A percentile compares a stretch with the other conserved stretches of the same genome.
Conservation (phyloP, 257 asterid genomes). For the Euphrasia confusa region DNA sequence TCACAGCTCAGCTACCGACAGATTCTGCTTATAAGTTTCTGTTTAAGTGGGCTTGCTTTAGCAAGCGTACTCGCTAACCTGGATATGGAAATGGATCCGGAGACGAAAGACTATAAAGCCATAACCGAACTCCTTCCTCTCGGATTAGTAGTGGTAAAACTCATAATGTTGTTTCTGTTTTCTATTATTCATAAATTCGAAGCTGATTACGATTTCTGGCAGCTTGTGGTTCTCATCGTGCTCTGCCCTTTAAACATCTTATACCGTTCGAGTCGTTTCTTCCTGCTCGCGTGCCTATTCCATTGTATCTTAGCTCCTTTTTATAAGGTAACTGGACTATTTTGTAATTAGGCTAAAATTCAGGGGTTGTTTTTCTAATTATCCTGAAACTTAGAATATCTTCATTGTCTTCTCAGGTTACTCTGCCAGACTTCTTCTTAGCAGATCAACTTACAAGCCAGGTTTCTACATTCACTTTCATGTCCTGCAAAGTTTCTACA, state of each 20-base stretch:
- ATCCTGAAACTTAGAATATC: background rate
- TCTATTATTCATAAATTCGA: background rate
- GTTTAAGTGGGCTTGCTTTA: constrained; percentile 40
- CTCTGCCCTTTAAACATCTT: constrained; percentile 55
- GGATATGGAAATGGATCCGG: constrained; percentile 58
- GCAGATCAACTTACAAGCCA: constrained; percentile 68
- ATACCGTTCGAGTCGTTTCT: constrained; percentile 53
- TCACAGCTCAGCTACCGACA: constrained; percentile 25
- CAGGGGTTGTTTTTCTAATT: background rate
- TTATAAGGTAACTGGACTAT: constrained; percentile 34
- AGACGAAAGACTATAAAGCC: constrained; percentile 37
- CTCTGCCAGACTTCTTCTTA: constrained; percentile 39
- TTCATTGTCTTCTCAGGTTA: constrained; percentile 23
- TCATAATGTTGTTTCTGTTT: background rate
- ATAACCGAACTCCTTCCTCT: constrained; percentile 52
- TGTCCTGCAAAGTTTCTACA: background rate
- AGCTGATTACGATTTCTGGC: constrained; percentile 20
- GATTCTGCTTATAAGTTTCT: constrained; percentile 35
- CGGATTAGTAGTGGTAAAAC: constrained; percentile 40
- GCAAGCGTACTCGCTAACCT: constrained; percentile 47
- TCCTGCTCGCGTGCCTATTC: constrained; percentile 35
- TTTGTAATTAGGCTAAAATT: background rate
- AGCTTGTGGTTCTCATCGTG: constrained; percentile 41
- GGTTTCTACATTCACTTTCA: constrained; percentile 22
- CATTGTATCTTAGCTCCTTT: constrained; percentile 53